phyloP scores from a whole-genome alignment of 1,139 yeast species.

The Scheffersomyces insectosa region DNA sequence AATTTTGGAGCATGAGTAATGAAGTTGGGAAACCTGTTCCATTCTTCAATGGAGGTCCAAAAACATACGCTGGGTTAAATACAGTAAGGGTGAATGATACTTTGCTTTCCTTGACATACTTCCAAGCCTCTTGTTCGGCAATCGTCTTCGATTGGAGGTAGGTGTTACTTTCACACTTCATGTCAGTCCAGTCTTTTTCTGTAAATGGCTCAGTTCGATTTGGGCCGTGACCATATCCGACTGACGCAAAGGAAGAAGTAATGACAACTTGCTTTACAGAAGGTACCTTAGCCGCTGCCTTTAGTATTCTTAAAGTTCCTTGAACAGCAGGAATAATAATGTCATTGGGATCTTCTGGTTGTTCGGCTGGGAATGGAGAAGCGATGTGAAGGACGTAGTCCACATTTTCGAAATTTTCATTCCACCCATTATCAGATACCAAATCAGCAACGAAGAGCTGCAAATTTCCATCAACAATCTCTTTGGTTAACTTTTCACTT shows the following conservation, averaged over 20 bases:
- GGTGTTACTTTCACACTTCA: background rate
- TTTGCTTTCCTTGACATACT: conserved; percentile 6
- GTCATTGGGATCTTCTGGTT: conserved; percentile 6
- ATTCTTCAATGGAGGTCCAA: conserved; percentile 14
- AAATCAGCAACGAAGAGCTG: conserved; percentile 13
- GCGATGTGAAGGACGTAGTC: conserved; percentile 17
- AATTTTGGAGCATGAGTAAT: conserved; percentile 1
- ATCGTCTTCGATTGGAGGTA: conserved; percentile 8
- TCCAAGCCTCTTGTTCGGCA: conserved; percentile 15
- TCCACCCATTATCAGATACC: conserved; percentile 13
- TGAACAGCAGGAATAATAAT: conserved; percentile 28
- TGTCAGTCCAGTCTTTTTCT: background rate
- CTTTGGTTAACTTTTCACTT: conserved; percentile 1
- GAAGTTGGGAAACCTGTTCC: conserved; percentile 4
- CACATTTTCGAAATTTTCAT: conserved; percentile 12
- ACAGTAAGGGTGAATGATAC: conserved; percentile 8
- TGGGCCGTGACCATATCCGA: conserved; percentile 8
- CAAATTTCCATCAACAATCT: conserved; percentile 1
- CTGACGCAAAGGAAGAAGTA: conserved; percentile 59
- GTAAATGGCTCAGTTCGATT: background rate
- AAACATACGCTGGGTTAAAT: conserved; percentile 18
- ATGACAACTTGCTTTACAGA: conserved; percentile 51
- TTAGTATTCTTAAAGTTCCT: conserved; percentile 31
- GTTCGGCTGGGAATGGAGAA: conserved; percentile 10
- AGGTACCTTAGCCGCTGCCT: conserved; percentile 35